Base-by-base conservation (phyloP, 192 early-diverging fungal genomes). In the Gamsiella multidivaricata region DNA sequence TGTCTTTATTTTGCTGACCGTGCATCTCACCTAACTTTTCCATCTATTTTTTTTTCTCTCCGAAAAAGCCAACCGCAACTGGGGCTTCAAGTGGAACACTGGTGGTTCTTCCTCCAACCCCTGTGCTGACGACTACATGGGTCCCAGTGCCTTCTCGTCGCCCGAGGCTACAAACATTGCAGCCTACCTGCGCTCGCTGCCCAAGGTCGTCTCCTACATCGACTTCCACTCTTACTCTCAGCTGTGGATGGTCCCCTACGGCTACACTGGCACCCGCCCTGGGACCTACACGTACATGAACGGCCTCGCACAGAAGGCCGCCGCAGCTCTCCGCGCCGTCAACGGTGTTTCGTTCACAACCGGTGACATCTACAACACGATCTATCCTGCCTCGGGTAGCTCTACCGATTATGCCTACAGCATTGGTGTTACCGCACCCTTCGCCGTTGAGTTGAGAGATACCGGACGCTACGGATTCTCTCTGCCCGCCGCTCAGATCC, bases 191-290 rank as follows among this genome's bases (percentile, higher is more conserved):
- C 65, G 55, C 22, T 61, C 64, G 9, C 54, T 78, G 6, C 69
- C 67, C 26, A 80, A 79, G 33, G 79, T 80, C 1, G 80, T 83
- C 22, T 68, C 67, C 42, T 86, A 83, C 65, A 83, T 85, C 20
- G 84, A 85, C 51, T 79, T 85, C 47, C 86, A 89, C 61, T 73
- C 73, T 4, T 90, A 86, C 76, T 85, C 84, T 20, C 86, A 90
- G 62, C 60, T 87, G 34, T 74, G 78, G 56, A 73, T 83, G 68
- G 65, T 73, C 3, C 81, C 81, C 10, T 80, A 54, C 36, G 81
- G 81, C 1, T 80, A 72, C 70, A 36, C 49, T 18, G 61, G 57
- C 29, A 65, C 57, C 2, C 78, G 65, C 17, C 63, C 81, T 15
- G 11, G 60, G 0, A 72, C 62, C 15, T 72, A 81, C 37, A 32